Evolutionary conservation across 768 basidiomycete genomes (phyloP).

Genomic region (Phaffia tasmanica): DNA sequence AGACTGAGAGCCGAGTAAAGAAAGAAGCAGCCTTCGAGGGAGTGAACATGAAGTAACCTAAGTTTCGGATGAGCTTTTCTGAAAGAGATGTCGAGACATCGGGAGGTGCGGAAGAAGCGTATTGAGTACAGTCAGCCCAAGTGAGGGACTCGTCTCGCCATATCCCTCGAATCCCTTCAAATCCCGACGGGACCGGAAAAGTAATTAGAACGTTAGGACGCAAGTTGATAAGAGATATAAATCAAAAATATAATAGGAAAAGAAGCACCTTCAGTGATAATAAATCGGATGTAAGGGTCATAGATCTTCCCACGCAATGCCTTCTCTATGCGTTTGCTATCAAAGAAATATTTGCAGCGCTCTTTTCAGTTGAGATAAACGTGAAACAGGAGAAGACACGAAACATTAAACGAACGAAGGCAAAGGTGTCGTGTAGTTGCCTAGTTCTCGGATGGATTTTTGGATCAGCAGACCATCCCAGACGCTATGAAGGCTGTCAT

Average conservation of each 20-base stretch:
- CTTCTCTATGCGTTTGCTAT: conserved; percentile 49
- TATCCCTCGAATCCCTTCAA: conserved; percentile 16
- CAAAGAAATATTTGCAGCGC: too few species aligned
- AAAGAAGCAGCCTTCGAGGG: too few species aligned
- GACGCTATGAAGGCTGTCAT: conserved; percentile 55
- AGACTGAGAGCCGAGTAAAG: too few species aligned
- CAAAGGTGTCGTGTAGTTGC: conserved; percentile 69
- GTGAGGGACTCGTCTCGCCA: conserved; percentile 26
- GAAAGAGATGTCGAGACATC: conserved; percentile 10
- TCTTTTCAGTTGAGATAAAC: too few species aligned
- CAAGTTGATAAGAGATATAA: background rate
- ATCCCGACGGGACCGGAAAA: too few species aligned
- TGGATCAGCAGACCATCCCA: conserved; percentile 81
- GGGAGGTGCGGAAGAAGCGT: conserved; percentile 14
- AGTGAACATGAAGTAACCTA: background rate
- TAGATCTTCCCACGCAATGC: conserved; percentile 49
- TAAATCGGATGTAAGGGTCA: conserved; percentile 53
- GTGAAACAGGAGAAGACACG: background rate
- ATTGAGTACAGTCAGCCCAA: conserved; percentile 26
- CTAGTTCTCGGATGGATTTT: conserved; percentile 62
- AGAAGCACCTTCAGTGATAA: conserved; percentile 54
- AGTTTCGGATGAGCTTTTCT: background rate
- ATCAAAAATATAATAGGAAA: background rate
- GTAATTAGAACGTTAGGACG: background rate
- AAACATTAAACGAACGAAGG: conserved; percentile 43